Evolutionary conservation across 352 stramenopile genomes (phyloP), one percentile per base, ranked within the genome.

Genomic region (Phytophthora pini): DNA sequence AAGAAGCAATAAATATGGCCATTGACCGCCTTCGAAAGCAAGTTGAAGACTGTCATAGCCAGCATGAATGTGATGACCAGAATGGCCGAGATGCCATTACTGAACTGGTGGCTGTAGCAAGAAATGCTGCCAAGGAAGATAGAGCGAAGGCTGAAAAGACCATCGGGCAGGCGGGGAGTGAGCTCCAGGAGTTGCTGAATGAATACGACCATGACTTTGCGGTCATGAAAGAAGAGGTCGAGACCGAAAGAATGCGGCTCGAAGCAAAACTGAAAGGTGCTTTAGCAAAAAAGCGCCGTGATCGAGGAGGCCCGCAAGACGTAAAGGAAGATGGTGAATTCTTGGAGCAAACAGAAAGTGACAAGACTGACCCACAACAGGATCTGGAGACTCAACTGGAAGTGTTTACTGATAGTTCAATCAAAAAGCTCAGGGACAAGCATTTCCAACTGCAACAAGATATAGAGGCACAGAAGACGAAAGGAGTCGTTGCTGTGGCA

Each of bases 171-270:
- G 24, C 40, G 5, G 56, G 72, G 20, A 22, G 31, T 12, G 41
- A 71, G 27, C 67, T 75, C 5, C 55, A 68, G 17, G 48, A 65
- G 17, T 45, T 75, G 1, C 41, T 65, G 24, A 49, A 20, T 49
- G 61, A 71, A 48, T 71, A 65, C 17, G 50, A 71, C 10, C 55
- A 22, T 9, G 55, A 71, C 15, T 65, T 68, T 26, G 27, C 38
- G 26, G 36, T 38, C 27, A 5, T 75, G 13, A 41, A 52, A 45
- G 32, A 17, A 20, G 61, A 65, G 13, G 60, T 75, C 27, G 36
- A 75, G 10, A 68, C 51, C n/a, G 61, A 71, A 29, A 36, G 51
- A 31, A 40, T 59, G 20, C 61, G 67, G 9, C 50, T 75, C 10
- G 47, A 75, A 48, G 39, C 31, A 12, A 75, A 68, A 49, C 52